Evolutionary conservation across 2,329 filamentous ascomycete species (phyloP), one percentile per base, ranked within the genome.

Genomic region (Chaetomiaceae sp.): DNA sequence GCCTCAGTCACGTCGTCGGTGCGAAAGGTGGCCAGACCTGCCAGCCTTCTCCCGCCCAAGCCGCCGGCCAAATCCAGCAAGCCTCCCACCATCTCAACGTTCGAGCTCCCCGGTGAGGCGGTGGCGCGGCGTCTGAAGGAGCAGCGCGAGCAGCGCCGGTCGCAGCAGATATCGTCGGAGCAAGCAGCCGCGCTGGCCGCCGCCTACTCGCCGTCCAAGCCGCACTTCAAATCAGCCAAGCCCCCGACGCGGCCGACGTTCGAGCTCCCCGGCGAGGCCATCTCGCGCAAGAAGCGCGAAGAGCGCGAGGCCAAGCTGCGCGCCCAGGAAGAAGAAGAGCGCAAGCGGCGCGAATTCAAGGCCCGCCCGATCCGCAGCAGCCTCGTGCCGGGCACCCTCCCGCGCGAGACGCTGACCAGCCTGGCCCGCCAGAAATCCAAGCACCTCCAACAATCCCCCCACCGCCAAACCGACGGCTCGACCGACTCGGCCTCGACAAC

Each of bases 51-150:
- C 5, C 70, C 70, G 6, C 71, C 73, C 3, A 81, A 74, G 57
- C 66, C 71, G 17, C 62, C 70, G 5, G 63, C 66, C 19, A 83
- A 75, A 61, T 80, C 80, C 8, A 70, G 68, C 33, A 85, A 80
- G 60, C 68, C 73, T 14, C 70, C 70, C 3, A 85, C 80, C 1
- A 65, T 75, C 8, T 65, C 82, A 2, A 75, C 72, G 0, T 85
- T 83, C 62, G 79, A 84, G 64, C 73, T 86, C 12, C 79, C 81
- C 0, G 81, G 82, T 9, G 82, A 85, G 39, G 78, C 78, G 33
- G 73, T 83, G 9, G 76, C 81, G 35, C 74, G 76, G 13, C 73
- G 75, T 13, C 63, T 83, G 51, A 81, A 75, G 62, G 78, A 82
- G 62, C 74, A 81, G 60, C 75, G 76, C 12, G 79, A 83, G 51